Evolutionary conservation across 495 filamentous ascomycete genomes (phyloP), one percentile per base, ranked within the genome.

Genomic region (Annulohypoxylon moriforme): DNA sequence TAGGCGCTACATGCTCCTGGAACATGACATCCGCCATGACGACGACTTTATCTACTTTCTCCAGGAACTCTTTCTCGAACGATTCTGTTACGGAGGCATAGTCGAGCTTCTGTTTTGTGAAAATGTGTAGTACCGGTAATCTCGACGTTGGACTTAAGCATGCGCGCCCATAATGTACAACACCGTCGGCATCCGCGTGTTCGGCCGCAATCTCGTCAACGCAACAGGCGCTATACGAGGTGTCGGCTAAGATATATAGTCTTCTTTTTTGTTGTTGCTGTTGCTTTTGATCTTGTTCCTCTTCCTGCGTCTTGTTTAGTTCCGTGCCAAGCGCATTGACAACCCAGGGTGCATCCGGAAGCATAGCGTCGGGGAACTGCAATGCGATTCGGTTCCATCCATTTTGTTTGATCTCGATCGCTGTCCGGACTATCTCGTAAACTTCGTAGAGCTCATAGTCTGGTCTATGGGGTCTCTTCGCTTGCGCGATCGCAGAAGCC

Each of bases 191-290:
- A 74, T 93, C 85, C 29, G 92, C 91, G 79, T 99, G 96, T 75
- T 98, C 95, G 14, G 96, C 96, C 1, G 96, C 96, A 49, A 98
- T 91, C 79, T 99, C 96, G 69, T 99, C 96, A 55, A 98, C 94
- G 77, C 96, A 99, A 82, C 96, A 99, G 4, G 94, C 88, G 47
- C 96, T 95, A 80, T 98, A 99, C 1, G 94, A 97, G 8, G 96
- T 98, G 78, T 99, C 96, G 33, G 91, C 96, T 40, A 99, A 85
- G 67, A 99, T 96, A 72, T 90, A 96, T 25, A 97, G 84, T 68
- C 86, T 60, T 88, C 42, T 69, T 66, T 36, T 73, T 50, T 47
- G 58, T 50, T 53, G 46, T 40, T 46, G 70, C 59, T 14, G 65
- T 11, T 60, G 47, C 64, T 70, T 38, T 60, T 44, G 25, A 29